phyloP scores from a whole-genome alignment of 2,329 filamentous ascomycete genomes.

The Trichoderma pleuroti region DNA sequence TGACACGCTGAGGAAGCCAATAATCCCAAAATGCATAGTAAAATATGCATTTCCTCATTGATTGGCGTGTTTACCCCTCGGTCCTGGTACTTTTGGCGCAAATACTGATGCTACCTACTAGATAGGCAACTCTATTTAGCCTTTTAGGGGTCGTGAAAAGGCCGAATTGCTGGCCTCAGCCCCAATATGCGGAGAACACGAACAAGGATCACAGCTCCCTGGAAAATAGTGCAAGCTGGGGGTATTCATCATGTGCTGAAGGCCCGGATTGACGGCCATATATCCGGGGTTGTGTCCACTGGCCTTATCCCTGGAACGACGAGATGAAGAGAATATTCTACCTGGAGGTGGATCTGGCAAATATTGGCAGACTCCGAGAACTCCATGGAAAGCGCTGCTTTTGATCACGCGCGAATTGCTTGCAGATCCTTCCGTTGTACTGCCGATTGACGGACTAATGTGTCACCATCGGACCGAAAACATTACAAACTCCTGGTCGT shows the following conservation, averaged over 20 bases:
- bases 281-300: too few species aligned
- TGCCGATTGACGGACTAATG: neutral
- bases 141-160: neutral
- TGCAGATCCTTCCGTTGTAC: slow-evolving; percentile 3
- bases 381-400: neutral
- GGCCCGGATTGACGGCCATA: neutral
- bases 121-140: neutral
- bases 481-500: neutral
- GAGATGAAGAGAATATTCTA: neutral
- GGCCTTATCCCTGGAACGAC: neutral
- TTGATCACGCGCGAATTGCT: neutral
- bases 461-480: slow-evolving; percentile 2
- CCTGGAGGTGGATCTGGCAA: neutral
- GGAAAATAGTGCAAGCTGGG: neutral
- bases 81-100: neutral
- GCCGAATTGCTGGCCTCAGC: neutral
- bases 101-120: neutral
- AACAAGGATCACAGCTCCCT: neutral
- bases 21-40: neutral
- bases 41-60: neutral
- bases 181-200: neutral
- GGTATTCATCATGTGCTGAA: neutral
- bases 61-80: neutral
- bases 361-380: neutral
- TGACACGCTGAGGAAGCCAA: neutral